Base-by-base conservation (phyloP, 306 rosid genomes). In the Casuarina cunninghamiana region DNA sequence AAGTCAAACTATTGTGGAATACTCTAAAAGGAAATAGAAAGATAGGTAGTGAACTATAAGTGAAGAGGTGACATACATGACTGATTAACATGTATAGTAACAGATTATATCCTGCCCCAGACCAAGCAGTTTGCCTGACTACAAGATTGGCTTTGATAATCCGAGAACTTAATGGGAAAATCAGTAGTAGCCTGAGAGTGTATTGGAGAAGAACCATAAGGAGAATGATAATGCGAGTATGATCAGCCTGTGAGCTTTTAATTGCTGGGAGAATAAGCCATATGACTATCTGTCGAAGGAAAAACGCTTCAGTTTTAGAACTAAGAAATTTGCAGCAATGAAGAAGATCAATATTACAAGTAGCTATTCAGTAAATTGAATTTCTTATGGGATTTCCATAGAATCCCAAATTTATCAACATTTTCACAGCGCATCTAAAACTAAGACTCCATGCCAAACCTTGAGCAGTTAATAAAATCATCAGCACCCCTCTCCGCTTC, bases 91-190 rank as follows among this genome's bases (percentile, higher is more conserved):
- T 89, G 87, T 92, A 94, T 69, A 94, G 94, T 73, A 92, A 19
- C 35, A 94, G 95, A 84, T 94, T 94, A 55, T 94, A 94, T 1
- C 97, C 98, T 75, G 97, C 98, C 80, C 98, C 98, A 11, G 98
- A 95, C 97, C 97, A 94, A 42, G 98, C 98, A 0, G 97, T 92
- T 83, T 87, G 91, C 78, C 97, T 92, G 73, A 88, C 97, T 8
- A 92, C 80, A 55, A 97, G 97, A 3, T 92, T 87, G 81, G 97
- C 93, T 83, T 92, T 92, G 83, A 91, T 87, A 75, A 94, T 94
- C 87, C 92, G 95, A 76, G 93, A 83, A 71, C 97, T 94, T 74
- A 94, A 76, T 49, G 97, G 98, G 71, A 94, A 92, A 77, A 90
- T 94, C 78, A 94, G 79, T 72, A 90, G 92, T 35, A 94, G 81